Evolutionary conservation across 139 green algal genomes (phyloP), one percentile per base, ranked within the genome.

Genomic region (Coelastrella sp.): DNA sequence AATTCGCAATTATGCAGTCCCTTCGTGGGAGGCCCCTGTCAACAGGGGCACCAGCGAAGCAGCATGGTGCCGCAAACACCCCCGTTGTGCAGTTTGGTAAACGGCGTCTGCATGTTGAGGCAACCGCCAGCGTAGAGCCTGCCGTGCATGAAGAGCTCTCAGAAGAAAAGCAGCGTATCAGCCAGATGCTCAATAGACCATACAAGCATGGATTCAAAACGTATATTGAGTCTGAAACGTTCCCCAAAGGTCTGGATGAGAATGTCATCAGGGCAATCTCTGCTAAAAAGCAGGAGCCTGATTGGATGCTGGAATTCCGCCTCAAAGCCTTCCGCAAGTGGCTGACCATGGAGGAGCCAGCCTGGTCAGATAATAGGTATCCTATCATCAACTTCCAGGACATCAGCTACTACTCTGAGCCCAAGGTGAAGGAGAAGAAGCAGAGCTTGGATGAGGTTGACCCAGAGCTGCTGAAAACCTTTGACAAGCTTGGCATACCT

Each of bases 261-360:
- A 95, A 99, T n/a, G 95, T 97, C 11, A 97, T 99, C 32, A 89
- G 97, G 0, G 92, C 97, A 13, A 99, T 99, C 48, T 98, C 93
- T 0, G 93, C 93, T 37, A 99, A 99, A 92, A 99, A 99, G 92
- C 90, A 96, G 4, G 98, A 99, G 92, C 98, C 98, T 15, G 96
- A 99, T 40, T 99, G 98, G 98, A 95, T 99, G 93, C 94, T 99
- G 30, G 97, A 99, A 40, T 99, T 99, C 79, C 87, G 94, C 17
- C 91, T 99, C 17, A 95, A 95, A 66, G 98, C 97, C 0, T 99
- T 94, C 86, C 86, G 93, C 23, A 95, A 96, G 59, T 99, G 98
- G 98, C 90, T 99, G 15, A 99, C 95, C 4, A 99, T 99, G 98
- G 92, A 93, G 75, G 95, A 98, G 87, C 96, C 96, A 0, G 84